Base-by-base conservation (phyloP, 495 filamentous ascomycete species). In the Xylaria telfairii region DNA sequence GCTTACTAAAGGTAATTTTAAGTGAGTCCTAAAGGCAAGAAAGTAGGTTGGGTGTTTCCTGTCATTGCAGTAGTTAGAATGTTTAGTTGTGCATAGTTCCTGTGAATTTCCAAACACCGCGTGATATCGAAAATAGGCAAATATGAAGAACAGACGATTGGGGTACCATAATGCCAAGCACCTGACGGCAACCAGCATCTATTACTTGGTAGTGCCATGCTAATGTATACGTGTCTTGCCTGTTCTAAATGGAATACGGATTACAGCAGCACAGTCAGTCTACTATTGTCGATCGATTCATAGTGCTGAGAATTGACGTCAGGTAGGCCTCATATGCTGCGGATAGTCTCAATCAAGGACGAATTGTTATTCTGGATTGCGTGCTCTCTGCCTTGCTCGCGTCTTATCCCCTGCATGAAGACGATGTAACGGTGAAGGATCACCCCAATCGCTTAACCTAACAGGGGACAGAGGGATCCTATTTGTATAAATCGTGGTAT, bases 341-440 rank as follows among this genome's bases (percentile, higher is more conserved):
- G 7, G 46, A 53, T 53, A 3, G 3, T 21, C 8, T 28, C 49
- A 53, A 53, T 28, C 2, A 41, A 28, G 21, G 42, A 61, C 34
- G 0, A 61, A n/a, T 1, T 21, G 19, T 61, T 37, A 19, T 26
- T 2, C n/a, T 28, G 1, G 9, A 64, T 64, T 64, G 41, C 60
- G 37, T 44, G 41, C 13, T 64, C 28, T 15, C 32, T 4, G 37
- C 39, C 6, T 62, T 28, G 30, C 9, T 62, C 21, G 39, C 60
- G 60, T 64, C 60, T 46, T 46, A 26, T 28, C 17, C 60, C 60
- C 60, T 32, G 41, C 60, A 64, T 46, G 8, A 41, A 21, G 60
- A 46, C 41, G 60, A 64, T 46, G 41, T 46, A 64, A 64, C 60
- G 41, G 13, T 64, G 30, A 30, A 47, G 37, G 60, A 46, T 46